A percentile compares a stretch with the other conserved stretches of the same genome.
phyloP scores from a whole-genome alignment of 2,329 filamentous ascomycete genomes.

The Aspergillus eucalypticola region DNA sequence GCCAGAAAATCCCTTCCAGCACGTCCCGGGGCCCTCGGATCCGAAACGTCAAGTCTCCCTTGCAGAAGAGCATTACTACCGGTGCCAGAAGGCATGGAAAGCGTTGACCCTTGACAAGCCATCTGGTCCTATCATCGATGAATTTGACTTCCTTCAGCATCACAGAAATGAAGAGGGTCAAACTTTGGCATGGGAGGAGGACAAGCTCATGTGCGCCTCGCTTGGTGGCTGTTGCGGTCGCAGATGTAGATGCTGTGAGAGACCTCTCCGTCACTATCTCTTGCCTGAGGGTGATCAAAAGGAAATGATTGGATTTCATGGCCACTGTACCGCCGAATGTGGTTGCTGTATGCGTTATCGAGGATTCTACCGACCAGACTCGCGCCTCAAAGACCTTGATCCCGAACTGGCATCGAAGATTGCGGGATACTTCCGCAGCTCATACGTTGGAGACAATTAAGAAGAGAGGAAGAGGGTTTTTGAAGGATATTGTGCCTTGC shows the following conservation, averaged over 20 bases:
- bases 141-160: background rate
- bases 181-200: background rate
- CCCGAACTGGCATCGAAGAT: background rate
- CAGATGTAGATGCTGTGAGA: background rate
- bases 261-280: background rate
- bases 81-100: background rate
- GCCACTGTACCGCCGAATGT: background rate
- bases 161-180: background rate
- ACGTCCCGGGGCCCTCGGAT: background rate
- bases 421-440: background rate
- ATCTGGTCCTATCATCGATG: background rate
- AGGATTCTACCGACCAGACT: background rate
- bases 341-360: constrained; percentile 1
- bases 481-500: background rate
- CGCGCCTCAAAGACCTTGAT: background rate
- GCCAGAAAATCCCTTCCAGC: background rate
- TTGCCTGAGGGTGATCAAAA: background rate
- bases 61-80: background rate
- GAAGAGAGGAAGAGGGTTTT: too few species aligned
- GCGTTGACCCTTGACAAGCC: background rate
- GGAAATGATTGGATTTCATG: background rate
- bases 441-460: background rate
- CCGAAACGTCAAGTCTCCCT: background rate
- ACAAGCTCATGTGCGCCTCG: background rate
- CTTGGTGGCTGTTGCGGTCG: background rate